phyloP scores from a whole-genome alignment of 2,329 filamentous ascomycete genomes.

The Leptographium wingfieldii region DNA sequence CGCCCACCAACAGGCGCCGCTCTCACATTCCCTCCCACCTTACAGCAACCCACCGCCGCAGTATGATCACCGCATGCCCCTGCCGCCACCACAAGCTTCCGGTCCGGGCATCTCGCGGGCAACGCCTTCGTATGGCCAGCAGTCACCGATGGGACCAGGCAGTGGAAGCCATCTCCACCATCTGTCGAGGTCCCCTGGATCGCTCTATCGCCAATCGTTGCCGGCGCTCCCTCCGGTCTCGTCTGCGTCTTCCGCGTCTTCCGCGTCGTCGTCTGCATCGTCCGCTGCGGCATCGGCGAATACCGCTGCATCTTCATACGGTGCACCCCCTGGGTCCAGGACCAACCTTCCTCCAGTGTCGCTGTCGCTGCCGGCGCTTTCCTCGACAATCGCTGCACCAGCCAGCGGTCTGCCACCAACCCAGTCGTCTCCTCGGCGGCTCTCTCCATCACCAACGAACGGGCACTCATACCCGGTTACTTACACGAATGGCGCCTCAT shows the following conservation, averaged over 20 bases:
- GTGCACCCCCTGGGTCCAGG: constrained; percentile 6
- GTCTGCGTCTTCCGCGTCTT: background rate
- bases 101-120: background rate
- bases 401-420: background rate
- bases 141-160: background rate
- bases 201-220: constrained; percentile 7
- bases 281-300: background rate
- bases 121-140: constrained; percentile 3
- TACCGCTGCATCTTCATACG: constrained; percentile 1
- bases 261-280: background rate
- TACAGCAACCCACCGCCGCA: constrained; percentile 11
- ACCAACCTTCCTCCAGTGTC: constrained; percentile 7
- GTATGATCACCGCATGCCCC: constrained; percentile 6
- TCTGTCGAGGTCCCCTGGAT: constrained; percentile 7
- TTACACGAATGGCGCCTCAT: constrained; percentile 7
- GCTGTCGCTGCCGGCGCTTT: constrained; percentile 2
- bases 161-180: background rate
- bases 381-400: background rate
- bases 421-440: constrained; percentile 5
- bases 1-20: background rate
- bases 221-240: constrained; percentile 9
- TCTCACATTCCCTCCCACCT: constrained; percentile 6
- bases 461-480: constrained; percentile 29
- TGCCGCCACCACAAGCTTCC: constrained; percentile 7
- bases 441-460: constrained; percentile 17